Evolutionary conservation across 2,329 filamentous ascomycete species (phyloP).

Genomic region (Colletotrichum salicis): DNA sequence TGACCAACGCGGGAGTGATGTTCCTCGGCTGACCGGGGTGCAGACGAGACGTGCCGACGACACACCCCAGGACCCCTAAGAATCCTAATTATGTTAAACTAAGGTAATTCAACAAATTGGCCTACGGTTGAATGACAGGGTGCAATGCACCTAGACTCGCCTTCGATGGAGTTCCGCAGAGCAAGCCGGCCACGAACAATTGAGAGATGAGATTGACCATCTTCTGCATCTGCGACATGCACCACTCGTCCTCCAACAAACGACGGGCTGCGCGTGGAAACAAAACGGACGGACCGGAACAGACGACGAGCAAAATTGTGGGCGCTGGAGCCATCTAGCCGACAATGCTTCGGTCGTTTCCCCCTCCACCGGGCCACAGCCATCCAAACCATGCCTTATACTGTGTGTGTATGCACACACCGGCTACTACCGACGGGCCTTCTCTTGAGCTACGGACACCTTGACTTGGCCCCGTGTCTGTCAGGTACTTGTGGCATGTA

Average conservation of each 20-base stretch:
- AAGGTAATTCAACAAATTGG: conserved; percentile 22
- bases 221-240: background rate
- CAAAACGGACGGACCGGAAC: conserved; percentile 19
- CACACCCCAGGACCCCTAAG: conserved; percentile 32
- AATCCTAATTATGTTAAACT: conserved; percentile 19
- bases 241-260: background rate
- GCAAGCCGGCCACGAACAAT: conserved; percentile 24
- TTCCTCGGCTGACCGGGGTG: conserved; percentile 31
- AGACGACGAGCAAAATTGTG: background rate
- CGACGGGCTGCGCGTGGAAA: background rate
- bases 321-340: conserved; percentile 20
- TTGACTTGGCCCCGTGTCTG: conserved; percentile 8
- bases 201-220: conserved; percentile 3
- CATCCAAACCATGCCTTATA: background rate
- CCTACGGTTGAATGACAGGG: conserved; percentile 12
- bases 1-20: conserved; percentile 34
- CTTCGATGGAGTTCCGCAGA: conserved; percentile 30
- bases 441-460: conserved; percentile 21
- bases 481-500: conserved; percentile 15
- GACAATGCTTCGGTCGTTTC: conserved; percentile 12
- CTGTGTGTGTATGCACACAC: background rate
- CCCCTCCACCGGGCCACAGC: conserved; percentile 10
- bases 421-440: conserved; percentile 29
- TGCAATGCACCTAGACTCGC: conserved; percentile 14
- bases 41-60: conserved; percentile 26